These are phyloP conservation scores for Lachancea lanzarotensis DNA, from an alignment of 805 yeast genomes.

Conservation along the genomic window DNA sequence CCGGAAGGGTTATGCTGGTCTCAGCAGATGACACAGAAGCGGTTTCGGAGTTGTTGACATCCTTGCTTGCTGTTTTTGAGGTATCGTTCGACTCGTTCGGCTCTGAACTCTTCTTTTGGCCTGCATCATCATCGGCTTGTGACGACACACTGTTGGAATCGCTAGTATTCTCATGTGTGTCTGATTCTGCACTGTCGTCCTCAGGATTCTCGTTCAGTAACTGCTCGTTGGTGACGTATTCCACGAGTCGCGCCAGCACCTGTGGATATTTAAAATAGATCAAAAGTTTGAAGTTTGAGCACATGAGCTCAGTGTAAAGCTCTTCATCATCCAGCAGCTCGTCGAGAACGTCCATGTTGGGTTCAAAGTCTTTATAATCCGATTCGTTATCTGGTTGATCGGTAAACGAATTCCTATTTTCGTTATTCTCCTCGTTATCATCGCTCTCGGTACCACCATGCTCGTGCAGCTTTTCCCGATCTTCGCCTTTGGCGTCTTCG, in stretches of 20 bases:
- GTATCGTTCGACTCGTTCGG: conserved; percentile 12
- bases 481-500: conserved; percentile 20
- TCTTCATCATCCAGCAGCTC: conserved; percentile 72
- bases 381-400: conserved; percentile 30
- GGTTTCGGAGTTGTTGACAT: conserved; percentile 16
- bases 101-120: background rate
- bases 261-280: conserved; percentile 78
- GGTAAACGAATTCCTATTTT: conserved; percentile 10
- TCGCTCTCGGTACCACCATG: background rate
- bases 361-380: conserved; percentile 33
- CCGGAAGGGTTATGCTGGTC: conserved; percentile 24
- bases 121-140: background rate
- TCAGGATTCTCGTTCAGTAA: conserved; percentile 25
- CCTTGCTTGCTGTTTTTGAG: conserved; percentile 12
- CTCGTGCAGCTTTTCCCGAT: background rate
- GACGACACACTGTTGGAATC: background rate
- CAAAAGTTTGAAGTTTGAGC: conserved; percentile 66
- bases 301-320: conserved; percentile 61
- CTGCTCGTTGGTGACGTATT: conserved; percentile 48
- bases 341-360: conserved; percentile 40
- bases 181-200: conserved; percentile 7
- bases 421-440: conserved; percentile 19
- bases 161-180: conserved; percentile 2
- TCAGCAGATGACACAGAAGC: conserved; percentile 29
- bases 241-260: conserved; percentile 59